Evolutionary conservation across 2,329 filamentous ascomycete genomes (phyloP), one percentile per base, ranked within the genome.

Genomic region (Chaetomiaceae sp.): DNA sequence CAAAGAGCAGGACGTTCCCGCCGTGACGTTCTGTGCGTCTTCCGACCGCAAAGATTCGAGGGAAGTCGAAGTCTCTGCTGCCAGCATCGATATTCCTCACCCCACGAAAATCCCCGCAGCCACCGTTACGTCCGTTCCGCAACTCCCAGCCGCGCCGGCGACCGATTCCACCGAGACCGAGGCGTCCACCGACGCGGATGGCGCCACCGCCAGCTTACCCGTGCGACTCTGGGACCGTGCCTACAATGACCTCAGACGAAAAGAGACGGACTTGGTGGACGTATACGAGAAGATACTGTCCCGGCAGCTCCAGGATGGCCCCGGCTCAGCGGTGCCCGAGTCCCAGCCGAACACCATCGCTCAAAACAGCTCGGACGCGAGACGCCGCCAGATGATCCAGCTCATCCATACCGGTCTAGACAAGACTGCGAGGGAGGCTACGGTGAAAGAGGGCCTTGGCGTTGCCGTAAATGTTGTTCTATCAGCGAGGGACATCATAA

Each of bases 211-310:
- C 13, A 43, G 38, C n/a, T n/a, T n/a, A n/a, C n/a, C n/a, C n/a
- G n/a, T n/a, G n/a, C n/a, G n/a, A n/a, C n/a, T n/a, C n/a, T n/a
- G n/a, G n/a, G n/a, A n/a, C n/a, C n/a, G n/a, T n/a, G n/a, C n/a
- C n/a, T n/a, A n/a, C n/a, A n/a, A n/a, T n/a, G n/a, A n/a, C n/a
- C n/a, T n/a, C n/a, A n/a, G n/a, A n/a, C n/a, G n/a, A n/a, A n/a
- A n/a, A 48, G 49, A 53, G 37, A n/a, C 6, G 33, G 14, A 33
- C 8, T 44, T 49, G 25, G 31, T 48, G 25, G 34, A 44, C 13
- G 33, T 19, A 42, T 48, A 53, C 13, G 40, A 53, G 44, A 35
- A 44, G 31, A 44, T 44, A 35, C 42, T 44, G 19, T 45, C 43
- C 33, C 20, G 20, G 25, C 27, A 51, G 48, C 48, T 51, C 9